phyloP scores from a whole-genome alignment of 805 yeast genomes.

The Wickerhamiella parazyma region DNA sequence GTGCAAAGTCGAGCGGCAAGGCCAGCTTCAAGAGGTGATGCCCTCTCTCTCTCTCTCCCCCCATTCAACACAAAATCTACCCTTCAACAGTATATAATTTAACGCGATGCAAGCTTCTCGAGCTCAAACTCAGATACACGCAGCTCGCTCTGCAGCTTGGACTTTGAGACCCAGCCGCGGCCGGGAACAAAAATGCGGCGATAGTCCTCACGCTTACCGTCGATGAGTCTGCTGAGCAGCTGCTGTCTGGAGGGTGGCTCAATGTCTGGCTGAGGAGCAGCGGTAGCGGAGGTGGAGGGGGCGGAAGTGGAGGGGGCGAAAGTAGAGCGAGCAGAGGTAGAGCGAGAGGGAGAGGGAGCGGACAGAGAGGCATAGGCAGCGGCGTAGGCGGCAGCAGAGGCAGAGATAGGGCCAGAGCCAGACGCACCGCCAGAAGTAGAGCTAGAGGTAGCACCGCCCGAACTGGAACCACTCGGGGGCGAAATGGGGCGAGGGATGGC shows the following conservation, averaged over 20 bases:
- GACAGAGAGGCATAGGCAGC: not conserved
- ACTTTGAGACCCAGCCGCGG: slow-evolving; percentile 10
- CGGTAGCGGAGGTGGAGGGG: not conserved
- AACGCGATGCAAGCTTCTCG: slow-evolving; percentile 1
- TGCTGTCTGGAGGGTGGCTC: slow-evolving; percentile 6
- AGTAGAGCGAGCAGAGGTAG: not conserved
- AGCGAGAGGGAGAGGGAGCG: not conserved
- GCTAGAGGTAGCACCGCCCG: no score
- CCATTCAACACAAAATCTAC: not conserved
- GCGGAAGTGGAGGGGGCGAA: not conserved
- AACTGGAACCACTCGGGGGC: no score
- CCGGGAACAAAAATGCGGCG: slow-evolving; percentile 10
- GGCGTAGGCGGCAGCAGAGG: not conserved
- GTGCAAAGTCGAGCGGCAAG: slow-evolving; percentile 7
- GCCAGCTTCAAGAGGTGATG: not conserved
- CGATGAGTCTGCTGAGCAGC: slow-evolving; percentile 5
- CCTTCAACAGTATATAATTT: not conserved
- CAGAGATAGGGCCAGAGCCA: no score
- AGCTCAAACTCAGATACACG: slow-evolving; percentile 5
- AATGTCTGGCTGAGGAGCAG: not conserved
- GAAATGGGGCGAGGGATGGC: not conserved
- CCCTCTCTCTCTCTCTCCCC: not conserved
- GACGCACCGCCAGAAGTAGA: no score
- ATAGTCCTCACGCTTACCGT: slow-evolving; percentile 7
- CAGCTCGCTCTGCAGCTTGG: slow-evolving; percentile 8